phyloP scores from a whole-genome alignment of 768 basidiomycete genomes.

The Lactarius akahatsu region DNA sequence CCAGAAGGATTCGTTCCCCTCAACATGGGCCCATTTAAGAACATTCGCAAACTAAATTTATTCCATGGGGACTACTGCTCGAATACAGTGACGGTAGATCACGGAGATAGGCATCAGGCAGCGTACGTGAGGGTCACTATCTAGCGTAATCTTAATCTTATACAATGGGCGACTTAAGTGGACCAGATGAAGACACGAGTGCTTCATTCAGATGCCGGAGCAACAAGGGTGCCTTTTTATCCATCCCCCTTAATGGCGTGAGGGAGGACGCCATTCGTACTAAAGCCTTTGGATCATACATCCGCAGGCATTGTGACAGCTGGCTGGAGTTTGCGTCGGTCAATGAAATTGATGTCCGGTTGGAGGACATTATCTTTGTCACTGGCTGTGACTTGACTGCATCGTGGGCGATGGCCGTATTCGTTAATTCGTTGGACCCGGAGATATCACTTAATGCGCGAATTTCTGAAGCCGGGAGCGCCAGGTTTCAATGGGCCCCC shows the following conservation, averaged over 20 bases:
- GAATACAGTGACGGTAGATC: slow-evolving; percentile 1
- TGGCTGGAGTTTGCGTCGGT: not conserved
- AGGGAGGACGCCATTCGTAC: not conserved
- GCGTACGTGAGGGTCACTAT: slow-evolving; percentile 12
- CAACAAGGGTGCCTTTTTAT: slow-evolving; percentile 24
- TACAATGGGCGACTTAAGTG: not conserved
- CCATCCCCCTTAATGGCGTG: not conserved
- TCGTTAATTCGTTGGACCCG: slow-evolving; percentile 8
- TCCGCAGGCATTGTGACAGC: slow-evolving; percentile 1
- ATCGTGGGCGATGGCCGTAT: slow-evolving; percentile 28
- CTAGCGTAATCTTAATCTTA: not conserved
- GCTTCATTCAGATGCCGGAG: slow-evolving; percentile 16
- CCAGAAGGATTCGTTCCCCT: slow-evolving; percentile 14
- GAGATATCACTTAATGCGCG: slow-evolving; percentile 11
- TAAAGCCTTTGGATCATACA: not conserved
- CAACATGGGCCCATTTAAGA: slow-evolving; percentile 16
- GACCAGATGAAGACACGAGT: slow-evolving; percentile 13
- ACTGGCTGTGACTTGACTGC: slow-evolving; percentile 13
- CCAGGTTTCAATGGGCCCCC: slow-evolving; percentile 13
- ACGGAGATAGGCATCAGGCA: not conserved
- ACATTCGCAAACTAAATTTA: slow-evolving; percentile 7
- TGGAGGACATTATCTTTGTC: slow-evolving; percentile 5
- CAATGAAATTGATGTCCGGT: not conserved
- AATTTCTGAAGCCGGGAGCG: not conserved
- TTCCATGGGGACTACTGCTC: slow-evolving; percentile 16